phyloP scores from a whole-genome alignment of 129 eudicot genomes.

The Flaveria ramosissima region DNA sequence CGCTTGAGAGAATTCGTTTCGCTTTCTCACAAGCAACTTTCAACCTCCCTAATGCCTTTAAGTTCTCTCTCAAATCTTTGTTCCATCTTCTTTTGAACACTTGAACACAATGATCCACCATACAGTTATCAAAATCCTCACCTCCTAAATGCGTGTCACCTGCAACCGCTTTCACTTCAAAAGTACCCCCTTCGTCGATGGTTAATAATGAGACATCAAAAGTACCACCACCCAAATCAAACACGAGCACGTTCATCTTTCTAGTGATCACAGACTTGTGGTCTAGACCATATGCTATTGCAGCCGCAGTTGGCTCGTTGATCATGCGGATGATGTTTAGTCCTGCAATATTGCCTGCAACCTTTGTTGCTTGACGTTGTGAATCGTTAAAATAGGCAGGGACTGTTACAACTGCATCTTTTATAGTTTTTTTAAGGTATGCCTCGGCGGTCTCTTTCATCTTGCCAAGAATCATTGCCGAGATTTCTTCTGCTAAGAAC shows the following conservation, averaged over 20 bases:
- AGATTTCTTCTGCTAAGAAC: constrained; percentile 4
- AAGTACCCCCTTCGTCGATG: background rate
- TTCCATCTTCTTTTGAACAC: background rate
- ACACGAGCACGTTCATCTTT: background rate
- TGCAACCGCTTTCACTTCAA: background rate
- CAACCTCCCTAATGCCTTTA: background rate
- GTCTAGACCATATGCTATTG: constrained; percentile 8
- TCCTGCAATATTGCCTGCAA: background rate
- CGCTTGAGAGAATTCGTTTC: constrained; percentile 2
- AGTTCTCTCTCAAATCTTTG: background rate
- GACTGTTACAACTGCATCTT: constrained; percentile 8
- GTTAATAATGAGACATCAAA: background rate
- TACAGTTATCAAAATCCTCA: too few species aligned
- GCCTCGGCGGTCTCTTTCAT: constrained; percentile 13
- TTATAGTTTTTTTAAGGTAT: background rate
- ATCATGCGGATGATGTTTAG: constrained; percentile 1
- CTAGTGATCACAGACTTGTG: background rate
- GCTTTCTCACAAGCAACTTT: constrained; percentile 13
- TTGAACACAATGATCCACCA: constrained; percentile 2
- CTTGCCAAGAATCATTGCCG: constrained; percentile 2
- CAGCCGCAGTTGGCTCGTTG: constrained; percentile 7
- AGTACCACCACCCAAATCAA: constrained; percentile 16
- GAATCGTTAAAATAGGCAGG: constrained; percentile 4
- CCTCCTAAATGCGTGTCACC: background rate
- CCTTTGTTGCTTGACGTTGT: constrained; percentile 3